These are phyloP conservation scores for Phaffomyces thermotolerans DNA, from an alignment of 805 yeast species.

Conservation along the genomic window DNA sequence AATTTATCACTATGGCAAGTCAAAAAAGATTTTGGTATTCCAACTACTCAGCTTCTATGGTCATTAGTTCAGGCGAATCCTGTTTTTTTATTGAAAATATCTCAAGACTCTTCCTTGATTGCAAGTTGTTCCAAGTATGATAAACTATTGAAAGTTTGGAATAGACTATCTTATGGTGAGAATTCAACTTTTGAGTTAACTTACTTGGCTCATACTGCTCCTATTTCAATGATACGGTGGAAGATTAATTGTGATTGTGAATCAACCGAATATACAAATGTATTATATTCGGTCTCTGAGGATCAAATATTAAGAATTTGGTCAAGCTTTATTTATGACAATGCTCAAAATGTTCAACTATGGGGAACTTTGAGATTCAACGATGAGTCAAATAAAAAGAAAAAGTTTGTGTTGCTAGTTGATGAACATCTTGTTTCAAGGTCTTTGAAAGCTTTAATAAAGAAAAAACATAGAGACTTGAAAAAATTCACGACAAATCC, in stretches of 20 bases:
- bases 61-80: constrained; percentile 51
- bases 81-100: constrained; percentile 46
- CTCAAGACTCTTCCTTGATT: constrained; percentile 62
- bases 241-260: constrained; percentile 26
- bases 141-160: constrained; percentile 69
- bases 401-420: constrained; percentile 31
- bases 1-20: constrained; percentile 48
- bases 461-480: constrained; percentile 16
- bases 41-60: constrained; percentile 29
- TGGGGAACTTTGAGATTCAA: constrained; percentile 44
- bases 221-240: constrained; percentile 57
- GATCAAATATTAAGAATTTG: constrained; percentile 60
- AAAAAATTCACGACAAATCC: constrained; percentile 19
- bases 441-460: constrained; percentile 14
- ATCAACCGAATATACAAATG: constrained; percentile 34
- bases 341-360: constrained; percentile 46
- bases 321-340: constrained; percentile 56
- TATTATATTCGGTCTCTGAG: constrained; percentile 57
- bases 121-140: constrained; percentile 61
- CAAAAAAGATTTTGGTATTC: constrained; percentile 37
- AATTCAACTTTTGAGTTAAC: constrained; percentile 60
- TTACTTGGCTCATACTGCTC: constrained; percentile 57
- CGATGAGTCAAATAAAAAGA: constrained; percentile 7
- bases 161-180: constrained; percentile 59
- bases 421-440: constrained; percentile 33